phyloP scores from a whole-genome alignment of 75 land plant genomes.

The Gnetum montanum region DNA sequence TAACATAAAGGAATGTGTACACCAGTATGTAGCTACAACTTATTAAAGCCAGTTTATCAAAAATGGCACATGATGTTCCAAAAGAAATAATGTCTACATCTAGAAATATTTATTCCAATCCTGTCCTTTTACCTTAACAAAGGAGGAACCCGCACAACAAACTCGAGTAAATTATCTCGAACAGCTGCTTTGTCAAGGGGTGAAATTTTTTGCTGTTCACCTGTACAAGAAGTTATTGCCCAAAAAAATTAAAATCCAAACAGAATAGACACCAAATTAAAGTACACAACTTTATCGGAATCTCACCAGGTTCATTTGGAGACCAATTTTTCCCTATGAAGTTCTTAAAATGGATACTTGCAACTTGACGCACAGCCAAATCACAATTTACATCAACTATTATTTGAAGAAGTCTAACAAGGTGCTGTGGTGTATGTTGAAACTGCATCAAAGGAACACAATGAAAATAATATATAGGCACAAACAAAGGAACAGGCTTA shows the following conservation, averaged over 20 bases:
- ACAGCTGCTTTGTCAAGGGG: constrained; percentile 56
- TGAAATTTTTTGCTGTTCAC: constrained; percentile 55
- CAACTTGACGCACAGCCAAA: constrained; percentile 83
- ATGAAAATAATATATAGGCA: background rate
- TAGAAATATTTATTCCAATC: too few species aligned
- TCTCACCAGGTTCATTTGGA: constrained; percentile 66
- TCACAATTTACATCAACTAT: constrained; percentile 77
- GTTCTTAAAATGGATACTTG: constrained; percentile 95
- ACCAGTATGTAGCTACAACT: too few species aligned
- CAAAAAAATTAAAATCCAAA: background rate
- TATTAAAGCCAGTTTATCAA: too few species aligned
- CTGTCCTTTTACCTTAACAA: constrained; percentile 79
- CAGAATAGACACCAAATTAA: background rate
- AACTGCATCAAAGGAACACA: constrained; percentile 51
- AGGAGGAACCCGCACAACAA: constrained; percentile 71
- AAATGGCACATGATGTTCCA: too few species aligned
- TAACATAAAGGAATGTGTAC: too few species aligned
- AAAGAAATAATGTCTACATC: too few species aligned
- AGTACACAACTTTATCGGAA: background rate
- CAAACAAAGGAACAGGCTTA: too few species aligned
- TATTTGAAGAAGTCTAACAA: constrained; percentile 86
- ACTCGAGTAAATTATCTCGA: constrained; percentile 68
- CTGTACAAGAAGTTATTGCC: constrained; percentile 12
- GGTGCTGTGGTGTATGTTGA: constrained; percentile 78
- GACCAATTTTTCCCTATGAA: constrained; percentile 83